These are phyloP conservation scores for Suillus subalutaceus DNA, from an alignment of 768 basidiomycete genomes.

Conservation along the genomic window DNA sequence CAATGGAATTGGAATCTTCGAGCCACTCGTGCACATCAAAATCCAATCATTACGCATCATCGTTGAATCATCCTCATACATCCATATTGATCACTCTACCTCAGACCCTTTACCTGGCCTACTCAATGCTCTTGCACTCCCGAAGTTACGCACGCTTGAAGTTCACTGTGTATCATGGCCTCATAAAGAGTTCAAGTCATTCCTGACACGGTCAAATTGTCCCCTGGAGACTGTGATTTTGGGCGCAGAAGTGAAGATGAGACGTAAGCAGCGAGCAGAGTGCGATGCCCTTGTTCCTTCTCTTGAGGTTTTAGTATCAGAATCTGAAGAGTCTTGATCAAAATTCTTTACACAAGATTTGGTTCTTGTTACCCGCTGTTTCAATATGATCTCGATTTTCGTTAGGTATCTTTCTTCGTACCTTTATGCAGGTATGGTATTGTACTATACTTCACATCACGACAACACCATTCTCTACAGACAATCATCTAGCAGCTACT, in stretches of 20 bases:
- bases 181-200: constrained; percentile 20
- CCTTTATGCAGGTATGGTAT: background rate
- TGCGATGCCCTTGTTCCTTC: constrained; percentile 22
- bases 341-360: background rate
- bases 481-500: background rate
- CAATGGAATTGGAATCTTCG: background rate
- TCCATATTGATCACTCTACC: no score
- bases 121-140: constrained; percentile 20
- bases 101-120: background rate
- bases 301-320: constrained; percentile 12
- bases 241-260: constrained; percentile 18
- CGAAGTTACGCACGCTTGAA: constrained; percentile 15
- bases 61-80: background rate
- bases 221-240: constrained; percentile 25
- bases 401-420: background rate
- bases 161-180: constrained; percentile 20
- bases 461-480: background rate
- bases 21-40: constrained; percentile 14
- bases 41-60: constrained; percentile 18
- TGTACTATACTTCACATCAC: background rate
- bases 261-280: constrained; percentile 14
- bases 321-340: background rate
- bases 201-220: constrained; percentile 24
- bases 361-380: background rate
- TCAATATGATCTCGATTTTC: background rate